Base-by-base conservation (phyloP, 140 eudicot genomes). In the Stevia rebaudiana region DNA sequence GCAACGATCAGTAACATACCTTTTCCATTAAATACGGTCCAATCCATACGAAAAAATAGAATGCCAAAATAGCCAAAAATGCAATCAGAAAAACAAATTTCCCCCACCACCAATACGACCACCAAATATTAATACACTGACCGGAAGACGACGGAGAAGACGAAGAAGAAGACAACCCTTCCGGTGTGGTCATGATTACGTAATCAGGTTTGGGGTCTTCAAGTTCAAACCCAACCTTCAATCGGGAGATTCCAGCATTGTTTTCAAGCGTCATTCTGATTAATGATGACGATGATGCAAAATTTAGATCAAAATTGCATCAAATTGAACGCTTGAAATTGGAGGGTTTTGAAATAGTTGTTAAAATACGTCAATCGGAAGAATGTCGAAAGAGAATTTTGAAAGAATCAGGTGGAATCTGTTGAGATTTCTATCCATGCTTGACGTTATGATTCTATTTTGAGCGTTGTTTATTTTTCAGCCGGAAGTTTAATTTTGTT, bases 21-120 rank as follows among this genome's bases (percentile, higher is more conserved):
- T 77, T 59, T 11, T 77, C 74, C 81, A 77, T 77, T 4, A 77
- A 63, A 65, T 47, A 71, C 5, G 81, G 81, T 8, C 81, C 78
- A 36, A 77, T 50, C 81, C 81, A 77, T 8, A 41, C 53, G 60
- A 71, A 40, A 69, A 77, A 77, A 71, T 66, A 71, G 71, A 72
- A 30, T 28, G 47, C 78, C 5, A 77, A 71, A 71, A 71, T 1
- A 23, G 65, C 74, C 60, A 77, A 51, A 62, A 77, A 71, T 15
- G 56, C 19, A 18, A 67, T 43, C 51, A 77, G 33, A 59, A 77
- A 33, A 6, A 71, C 69, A 33, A 77, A 39, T 36, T 77, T 77
- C 3, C 78, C 81, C 81, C 78, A 77, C 81, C 81, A 77, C 81
- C 78, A 77, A 50, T 71, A 53, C 7, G 78, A 71, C 78, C 69